These are phyloP conservation scores for Fusarium circinatum DNA, from an alignment of 2,329 filamentous ascomycete species.

Conservation along the genomic window DNA sequence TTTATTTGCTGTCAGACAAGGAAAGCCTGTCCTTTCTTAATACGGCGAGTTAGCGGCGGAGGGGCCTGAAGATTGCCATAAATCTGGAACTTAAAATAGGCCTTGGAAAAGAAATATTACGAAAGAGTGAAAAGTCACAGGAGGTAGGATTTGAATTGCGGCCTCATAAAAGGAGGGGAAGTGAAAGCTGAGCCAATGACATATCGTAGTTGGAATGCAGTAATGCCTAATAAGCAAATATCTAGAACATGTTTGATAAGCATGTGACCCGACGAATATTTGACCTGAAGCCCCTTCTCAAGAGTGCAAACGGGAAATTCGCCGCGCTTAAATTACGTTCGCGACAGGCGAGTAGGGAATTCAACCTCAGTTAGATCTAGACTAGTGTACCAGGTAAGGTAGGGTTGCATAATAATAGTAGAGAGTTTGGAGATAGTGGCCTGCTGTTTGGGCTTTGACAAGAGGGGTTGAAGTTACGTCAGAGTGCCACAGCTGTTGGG, in stretches of 20 bases:
- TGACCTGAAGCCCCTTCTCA: background rate
- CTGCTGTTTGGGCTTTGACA: background rate
- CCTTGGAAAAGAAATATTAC: background rate
- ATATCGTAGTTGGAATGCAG: background rate
- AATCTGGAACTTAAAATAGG: fast-evolving
- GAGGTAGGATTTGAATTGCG: background rate
- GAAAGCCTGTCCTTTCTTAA: fast-evolving
- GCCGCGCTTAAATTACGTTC: background rate
- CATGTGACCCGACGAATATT: background rate
- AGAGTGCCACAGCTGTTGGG: background rate
- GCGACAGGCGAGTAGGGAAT: background rate
- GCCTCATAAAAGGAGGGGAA: background rate
- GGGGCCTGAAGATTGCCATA: background rate
- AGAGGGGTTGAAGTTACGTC: background rate
- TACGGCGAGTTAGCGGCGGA: background rate
- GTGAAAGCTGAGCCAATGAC: background rate
- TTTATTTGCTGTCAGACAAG: background rate
- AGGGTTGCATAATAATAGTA: background rate
- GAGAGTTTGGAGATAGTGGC: background rate
- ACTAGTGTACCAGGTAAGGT: background rate
- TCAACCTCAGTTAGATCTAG: background rate
- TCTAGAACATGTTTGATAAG: background rate
- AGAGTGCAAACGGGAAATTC: background rate
- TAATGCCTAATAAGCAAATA: background rate
- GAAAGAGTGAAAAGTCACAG: background rate